Conservation (phyloP, 2,329 filamentous ascomycete species). For the Colletotrichum incanum region DNA sequence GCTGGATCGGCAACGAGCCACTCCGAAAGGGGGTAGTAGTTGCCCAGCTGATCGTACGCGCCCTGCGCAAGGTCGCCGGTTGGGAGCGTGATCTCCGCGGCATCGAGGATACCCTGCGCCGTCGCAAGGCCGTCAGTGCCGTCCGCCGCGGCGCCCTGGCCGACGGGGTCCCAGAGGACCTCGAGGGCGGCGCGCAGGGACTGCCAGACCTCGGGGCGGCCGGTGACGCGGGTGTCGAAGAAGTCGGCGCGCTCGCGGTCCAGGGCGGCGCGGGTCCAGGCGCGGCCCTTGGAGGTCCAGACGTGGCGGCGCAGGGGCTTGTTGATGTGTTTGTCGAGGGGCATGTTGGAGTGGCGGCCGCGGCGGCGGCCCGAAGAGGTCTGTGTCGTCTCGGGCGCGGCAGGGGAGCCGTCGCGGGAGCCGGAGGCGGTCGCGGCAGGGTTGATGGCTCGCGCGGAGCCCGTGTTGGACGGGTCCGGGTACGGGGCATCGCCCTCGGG, state of each 20-base stretch:
- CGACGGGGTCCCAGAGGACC: constrained; percentile 74
- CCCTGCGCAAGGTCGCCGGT: constrained; percentile 81
- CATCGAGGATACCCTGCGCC: constrained; percentile 86
- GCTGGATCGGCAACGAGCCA: constrained; percentile 78
- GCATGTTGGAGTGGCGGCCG: constrained; percentile 55
- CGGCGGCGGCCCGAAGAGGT: constrained; percentile 47
- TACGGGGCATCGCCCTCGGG: constrained; percentile 69
- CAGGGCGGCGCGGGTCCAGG: constrained; percentile 80
- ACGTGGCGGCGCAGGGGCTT: constrained; percentile 76
- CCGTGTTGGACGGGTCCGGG: constrained; percentile 63
- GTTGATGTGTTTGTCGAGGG: constrained; percentile 78
- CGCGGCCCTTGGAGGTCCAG: constrained; percentile 75
- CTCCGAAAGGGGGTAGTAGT: constrained; percentile 78
- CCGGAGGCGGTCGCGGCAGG: constrained; percentile 46
- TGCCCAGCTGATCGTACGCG: constrained; percentile 80
- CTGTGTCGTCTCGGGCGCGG: constrained; percentile 33
- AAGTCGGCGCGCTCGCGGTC: constrained; percentile 84
- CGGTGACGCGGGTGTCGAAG: constrained; percentile 91
- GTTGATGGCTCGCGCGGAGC: constrained; percentile 70
- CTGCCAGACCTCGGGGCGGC: constrained; percentile 84
- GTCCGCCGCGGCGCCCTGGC: constrained; percentile 54
- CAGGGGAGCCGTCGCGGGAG: constrained; percentile 46
- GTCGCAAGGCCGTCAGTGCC: constrained; percentile 67
- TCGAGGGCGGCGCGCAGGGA: constrained; percentile 79
- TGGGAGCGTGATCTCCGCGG: constrained; percentile 82